phyloP scores from a whole-genome alignment of 192 early-diverging fungal genomes.

The Coemansia sp. region DNA sequence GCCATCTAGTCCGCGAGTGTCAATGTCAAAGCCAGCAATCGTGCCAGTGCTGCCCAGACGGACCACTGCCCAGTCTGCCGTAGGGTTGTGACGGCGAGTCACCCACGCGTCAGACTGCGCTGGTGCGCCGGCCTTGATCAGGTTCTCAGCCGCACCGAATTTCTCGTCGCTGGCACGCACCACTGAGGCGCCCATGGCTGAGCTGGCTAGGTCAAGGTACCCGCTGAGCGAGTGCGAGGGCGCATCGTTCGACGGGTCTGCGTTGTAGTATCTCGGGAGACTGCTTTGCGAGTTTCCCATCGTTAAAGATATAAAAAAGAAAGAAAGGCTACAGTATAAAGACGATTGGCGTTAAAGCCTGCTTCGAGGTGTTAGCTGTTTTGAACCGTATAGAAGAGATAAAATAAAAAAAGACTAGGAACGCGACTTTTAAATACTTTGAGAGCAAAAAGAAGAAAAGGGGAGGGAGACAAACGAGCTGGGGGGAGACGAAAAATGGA shows the following conservation, averaged over 20 bases:
- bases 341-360: background rate
- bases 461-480: background rate
- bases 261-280: slow-evolving; percentile 56
- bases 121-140: slow-evolving; percentile 61
- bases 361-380: background rate
- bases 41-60: slow-evolving; percentile 81
- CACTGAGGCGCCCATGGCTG: slow-evolving; percentile 68
- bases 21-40: slow-evolving; percentile 83
- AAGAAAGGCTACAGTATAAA: background rate
- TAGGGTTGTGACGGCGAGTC: slow-evolving; percentile 84
- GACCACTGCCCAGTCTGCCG: slow-evolving; percentile 86
- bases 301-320: slow-evolving; percentile 5
- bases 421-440: background rate
- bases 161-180: slow-evolving; percentile 85
- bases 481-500: background rate
- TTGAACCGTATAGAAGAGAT: background rate
- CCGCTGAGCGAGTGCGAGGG: slow-evolving; percentile 45
- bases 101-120: slow-evolving; percentile 80
- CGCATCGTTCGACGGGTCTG: slow-evolving; percentile 53
- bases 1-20: slow-evolving; percentile 88
- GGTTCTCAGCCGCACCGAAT: slow-evolving; percentile 78
- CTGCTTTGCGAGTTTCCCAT: slow-evolving; percentile 58
- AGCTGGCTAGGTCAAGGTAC: slow-evolving; percentile 68
- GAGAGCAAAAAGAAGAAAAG: background rate
- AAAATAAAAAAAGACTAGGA: background rate